Conservation (phyloP, 2,329 filamentous ascomycete genomes). For the Helotiales sp. region DNA sequence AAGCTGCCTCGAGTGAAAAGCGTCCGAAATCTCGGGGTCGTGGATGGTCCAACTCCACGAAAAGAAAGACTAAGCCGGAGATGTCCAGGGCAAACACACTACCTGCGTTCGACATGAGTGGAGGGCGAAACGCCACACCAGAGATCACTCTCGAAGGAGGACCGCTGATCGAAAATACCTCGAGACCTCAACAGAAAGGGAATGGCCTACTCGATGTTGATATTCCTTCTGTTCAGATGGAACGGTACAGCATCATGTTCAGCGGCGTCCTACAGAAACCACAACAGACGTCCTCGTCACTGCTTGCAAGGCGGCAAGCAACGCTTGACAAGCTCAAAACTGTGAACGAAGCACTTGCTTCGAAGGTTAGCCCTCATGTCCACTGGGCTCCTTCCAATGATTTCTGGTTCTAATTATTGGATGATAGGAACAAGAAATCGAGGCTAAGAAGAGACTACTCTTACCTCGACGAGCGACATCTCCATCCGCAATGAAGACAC, state of each 20-base stretch:
- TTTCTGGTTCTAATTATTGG: conserved; percentile 22
- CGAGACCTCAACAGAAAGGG: conserved; percentile 2
- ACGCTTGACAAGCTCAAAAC: conserved; percentile 58
- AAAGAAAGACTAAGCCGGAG: conserved; percentile 27
- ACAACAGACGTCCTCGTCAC: conserved; percentile 26
- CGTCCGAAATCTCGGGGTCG: conserved; percentile 20
- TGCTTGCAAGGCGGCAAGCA: conserved; percentile 59
- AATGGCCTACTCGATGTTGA: conserved; percentile 66
- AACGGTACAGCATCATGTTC: conserved; percentile 95
- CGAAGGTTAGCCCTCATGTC: conserved; percentile 33
- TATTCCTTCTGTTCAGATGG: conserved; percentile 78
- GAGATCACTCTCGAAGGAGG: conserved; percentile 27
- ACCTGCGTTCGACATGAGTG: conserved; percentile 24
- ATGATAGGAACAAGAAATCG: conserved; percentile 39
- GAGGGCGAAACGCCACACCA: conserved; percentile 17
- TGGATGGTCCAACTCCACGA: conserved; percentile 25
- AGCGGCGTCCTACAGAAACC: conserved; percentile 62
- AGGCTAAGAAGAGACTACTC: conserved; percentile 23
- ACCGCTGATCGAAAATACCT: conserved; percentile 8
- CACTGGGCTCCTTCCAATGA: conserved; percentile 9
- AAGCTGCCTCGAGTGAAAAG: conserved; percentile 13
- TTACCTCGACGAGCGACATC: conserved; percentile 49
- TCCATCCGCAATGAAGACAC: conserved; percentile 40
- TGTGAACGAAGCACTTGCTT: conserved; percentile 46
- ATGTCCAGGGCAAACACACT: conserved; percentile 30